These are phyloP conservation scores for Cenchrus fungigraminus DNA, from an alignment of 176 grass and related monocot genomes.

Conservation along the genomic window DNA sequence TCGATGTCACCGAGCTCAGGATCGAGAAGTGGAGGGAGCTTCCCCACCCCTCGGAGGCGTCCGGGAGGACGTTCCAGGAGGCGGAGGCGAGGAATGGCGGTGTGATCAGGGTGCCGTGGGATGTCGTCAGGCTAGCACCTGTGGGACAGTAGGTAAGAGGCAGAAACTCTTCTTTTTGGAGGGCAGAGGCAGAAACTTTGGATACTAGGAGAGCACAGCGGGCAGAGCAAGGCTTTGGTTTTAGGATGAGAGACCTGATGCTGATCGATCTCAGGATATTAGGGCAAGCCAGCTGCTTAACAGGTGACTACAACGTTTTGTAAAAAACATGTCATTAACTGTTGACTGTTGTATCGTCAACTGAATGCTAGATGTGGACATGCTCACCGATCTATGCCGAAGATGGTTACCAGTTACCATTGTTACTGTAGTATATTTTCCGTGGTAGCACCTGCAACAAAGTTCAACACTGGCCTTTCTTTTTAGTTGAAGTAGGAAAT, in stretches of 20 bases:
- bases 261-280: background rate
- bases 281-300: constrained; percentile 6
- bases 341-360: constrained; percentile 14
- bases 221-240: background rate
- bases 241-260: background rate
- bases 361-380: background rate
- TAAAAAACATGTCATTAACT: background rate
- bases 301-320: background rate
- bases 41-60: constrained; percentile 70
- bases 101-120: constrained; percentile 76
- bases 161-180: background rate
- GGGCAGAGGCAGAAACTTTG: background rate
- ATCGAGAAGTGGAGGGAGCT: constrained; percentile 76
- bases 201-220: background rate
- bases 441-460: background rate
- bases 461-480: background rate
- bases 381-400: background rate
- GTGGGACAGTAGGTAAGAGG: background rate
- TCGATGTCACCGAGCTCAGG: constrained; percentile 75
- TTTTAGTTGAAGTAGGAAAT: background rate
- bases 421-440: background rate
- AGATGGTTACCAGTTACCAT: background rate
- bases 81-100: constrained; percentile 58
- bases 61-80: constrained; percentile 75
- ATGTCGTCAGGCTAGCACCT: constrained; percentile 51